Base-by-base conservation (phyloP, 129 eudicot genomes). In the Arctium lappa region DNA sequence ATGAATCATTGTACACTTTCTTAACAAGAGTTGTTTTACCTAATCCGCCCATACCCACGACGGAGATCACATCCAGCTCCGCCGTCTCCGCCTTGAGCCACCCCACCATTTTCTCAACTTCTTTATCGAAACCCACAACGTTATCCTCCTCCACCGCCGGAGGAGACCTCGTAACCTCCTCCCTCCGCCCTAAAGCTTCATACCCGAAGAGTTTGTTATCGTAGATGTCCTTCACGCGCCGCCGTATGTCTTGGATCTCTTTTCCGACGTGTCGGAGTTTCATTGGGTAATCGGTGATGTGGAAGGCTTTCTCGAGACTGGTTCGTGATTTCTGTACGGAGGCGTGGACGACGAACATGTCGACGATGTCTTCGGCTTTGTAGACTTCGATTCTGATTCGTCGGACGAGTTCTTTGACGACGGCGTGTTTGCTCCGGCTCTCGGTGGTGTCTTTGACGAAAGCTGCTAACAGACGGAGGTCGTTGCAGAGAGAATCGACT, bases 351-450 rank as follows among this genome's bases (percentile, higher is more conserved):
- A 90, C 88, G 39, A 82, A 90, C 46, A 79, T 83, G 36, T 90
- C 93, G 1, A 90, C 86, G 18, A 87, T 80, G 81, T 90, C 93
- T 84, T 90, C 93, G 16, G 93, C 91, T 81, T 90, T 88, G 38
- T 83, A 90, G 5, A 88, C 87, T 18, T 87, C 89, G 18, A 80
- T 82, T 75, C 89, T 84, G 56, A 90, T 87, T 13, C 79, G 88
- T 22, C 89, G n/a, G 10, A 90, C 93, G 3, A 90, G 75, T 38
- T 85, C 93, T 40, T 86, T 90, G 4, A 87, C 93, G 4, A 77
- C 69, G 74, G 86, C 86, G 74, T 84, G 80, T 65, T 90, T 87
- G 83, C 79, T 88, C 6, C 88, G 86, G 83, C 80, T 88, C 82
- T 90, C 91, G 76, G 79, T 82, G 8, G 90, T 82, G 80, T 90